A percentile compares a stretch with the other conserved stretches of the same genome.
These are phyloP conservation scores for Pseudognaphalium luteoalbum DNA, from an alignment of 129 eudicot species.

Conservation along the genomic window DNA sequence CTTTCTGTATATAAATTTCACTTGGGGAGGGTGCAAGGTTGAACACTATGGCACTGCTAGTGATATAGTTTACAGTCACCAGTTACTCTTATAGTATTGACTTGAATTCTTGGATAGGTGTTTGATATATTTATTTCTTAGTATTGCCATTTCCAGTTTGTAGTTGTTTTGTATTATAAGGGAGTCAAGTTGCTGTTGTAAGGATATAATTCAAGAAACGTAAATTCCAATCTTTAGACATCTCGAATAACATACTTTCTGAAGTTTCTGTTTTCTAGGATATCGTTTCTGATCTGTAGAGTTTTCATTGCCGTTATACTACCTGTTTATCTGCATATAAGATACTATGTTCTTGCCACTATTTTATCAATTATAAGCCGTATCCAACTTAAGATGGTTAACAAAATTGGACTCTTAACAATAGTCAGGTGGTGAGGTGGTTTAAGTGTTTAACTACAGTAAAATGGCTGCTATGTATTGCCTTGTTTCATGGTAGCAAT, in stretches of 20 bases:
- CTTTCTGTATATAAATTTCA: background rate
- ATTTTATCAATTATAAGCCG: background rate
- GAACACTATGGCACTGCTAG: background rate
- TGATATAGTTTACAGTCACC: background rate
- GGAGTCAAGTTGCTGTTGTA: slow-evolving; percentile 24
- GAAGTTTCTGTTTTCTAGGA: slow-evolving; percentile 6
- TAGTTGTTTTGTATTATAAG: slow-evolving; percentile 6
- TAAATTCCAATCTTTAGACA: background rate
- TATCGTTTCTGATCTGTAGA: background rate
- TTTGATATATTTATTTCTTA: background rate
- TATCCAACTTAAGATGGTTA: slow-evolving; percentile 13
- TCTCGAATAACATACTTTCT: background rate
- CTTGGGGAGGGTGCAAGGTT: background rate
- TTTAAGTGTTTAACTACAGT: slow-evolving; percentile 8
- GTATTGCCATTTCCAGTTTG: background rate
- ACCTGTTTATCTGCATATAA: slow-evolving; percentile 15
- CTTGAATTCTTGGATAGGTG: background rate
- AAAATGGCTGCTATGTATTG: slow-evolving; percentile 8
- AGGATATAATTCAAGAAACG: slow-evolving; percentile 4
- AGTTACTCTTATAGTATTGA: background rate
- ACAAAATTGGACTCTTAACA: background rate
- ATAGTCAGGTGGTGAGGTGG: slow-evolving; percentile 1
- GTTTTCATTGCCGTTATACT: background rate
- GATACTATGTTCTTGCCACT: background rate
- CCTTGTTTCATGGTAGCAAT: slow-evolving; percentile 15